phyloP scores from a whole-genome alignment of 2,329 filamentous ascomycete species.

The Ophiocordyceps camponoti-floridani region DNA sequence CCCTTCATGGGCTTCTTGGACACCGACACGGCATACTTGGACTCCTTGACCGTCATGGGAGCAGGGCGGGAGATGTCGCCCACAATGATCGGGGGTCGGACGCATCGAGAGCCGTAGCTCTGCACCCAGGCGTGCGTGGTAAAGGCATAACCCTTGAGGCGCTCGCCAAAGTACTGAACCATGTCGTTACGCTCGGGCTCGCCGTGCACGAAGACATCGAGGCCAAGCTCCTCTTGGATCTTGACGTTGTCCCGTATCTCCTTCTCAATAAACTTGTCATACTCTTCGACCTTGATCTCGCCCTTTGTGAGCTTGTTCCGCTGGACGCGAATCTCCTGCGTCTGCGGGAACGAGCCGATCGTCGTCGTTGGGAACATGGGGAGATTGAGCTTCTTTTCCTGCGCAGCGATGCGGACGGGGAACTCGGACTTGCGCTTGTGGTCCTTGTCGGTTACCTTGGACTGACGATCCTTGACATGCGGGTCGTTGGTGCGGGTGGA shows the following conservation, averaged over 20 bases:
- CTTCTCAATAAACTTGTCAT: slow-evolving; percentile 98
- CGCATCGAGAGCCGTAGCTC: slow-evolving; percentile 94
- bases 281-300: slow-evolving; percentile 80
- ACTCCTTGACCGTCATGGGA: slow-evolving; percentile 99
- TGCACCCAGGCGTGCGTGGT: slow-evolving; percentile 99
- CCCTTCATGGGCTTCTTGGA: slow-evolving; percentile 99
- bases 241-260: slow-evolving; percentile 91
- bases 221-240: slow-evolving; percentile 94
- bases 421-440: slow-evolving; percentile 91
- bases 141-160: slow-evolving; percentile 91
- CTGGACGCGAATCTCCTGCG: slow-evolving; percentile 91
- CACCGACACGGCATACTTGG: slow-evolving; percentile 91
- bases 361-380: slow-evolving; percentile 98
- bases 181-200: slow-evolving; percentile 99
- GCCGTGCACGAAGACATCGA: slow-evolving; percentile 95
- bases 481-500: slow-evolving; percentile 95
- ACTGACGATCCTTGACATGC: slow-evolving; percentile 90
- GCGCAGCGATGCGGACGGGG: slow-evolving; percentile 65
- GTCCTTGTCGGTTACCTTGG: slow-evolving; percentile 64
- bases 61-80: slow-evolving; percentile 94
- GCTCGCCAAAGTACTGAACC: slow-evolving; percentile 99
- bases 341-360: slow-evolving; percentile 98
- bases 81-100: slow-evolving; percentile 94
- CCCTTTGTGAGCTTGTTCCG: slow-evolving; percentile 99
- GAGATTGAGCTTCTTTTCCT: slow-evolving; percentile 84